Base-by-base conservation (phyloP, 441 rosid genomes). In the Manihot esculenta region DNA sequence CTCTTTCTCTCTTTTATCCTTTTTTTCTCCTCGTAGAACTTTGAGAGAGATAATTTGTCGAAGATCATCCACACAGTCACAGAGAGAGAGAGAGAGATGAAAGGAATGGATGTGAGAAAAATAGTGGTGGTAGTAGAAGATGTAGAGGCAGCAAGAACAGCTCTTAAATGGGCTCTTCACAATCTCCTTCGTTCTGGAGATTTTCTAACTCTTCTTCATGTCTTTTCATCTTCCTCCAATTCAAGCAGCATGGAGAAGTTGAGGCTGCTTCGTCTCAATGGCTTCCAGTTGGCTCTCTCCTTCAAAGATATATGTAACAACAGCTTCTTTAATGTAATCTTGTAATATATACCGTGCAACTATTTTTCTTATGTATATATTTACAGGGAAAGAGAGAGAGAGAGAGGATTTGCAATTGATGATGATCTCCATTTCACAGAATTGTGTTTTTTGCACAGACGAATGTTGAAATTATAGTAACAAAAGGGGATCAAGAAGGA, bases 401-500 rank as follows among this genome's bases (percentile, higher is more conserved):
- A 35, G 41, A 35, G 41, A 35, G 41, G 41, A 35, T 35, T 35
- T 2, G 41, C 3, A 35, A 35, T 2, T 35, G 41, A 35, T 35
- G 41, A 6, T 35, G 3, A 35, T 35, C 2, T 30, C 4, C 35
- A 30, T 4, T 30, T 3, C 4, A 35, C 7, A 2, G 41, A 35
- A 6, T 35, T 3, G 3, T 55, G 18, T 55, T 33, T 50, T 53
- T 66, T 3, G 7, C 7, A 17, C 76, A 77, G 80, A 77, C 80
- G 51, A 88, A 85, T 49, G 76, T 91, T 1, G 98, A 93, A 83
- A 93, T 93, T 2, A 76, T 91, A 24, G 98, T 93, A 20, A 81
- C 92, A 23, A 95, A 90, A 88, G 97, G 97, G 24, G 99, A 94
- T 8, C 75, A 76, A 61, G 91, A 89, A 45, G 97, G 95, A 27